Conservation (phyloP, 1,139 yeast species). For the Arxiozyma telluris region DNA sequence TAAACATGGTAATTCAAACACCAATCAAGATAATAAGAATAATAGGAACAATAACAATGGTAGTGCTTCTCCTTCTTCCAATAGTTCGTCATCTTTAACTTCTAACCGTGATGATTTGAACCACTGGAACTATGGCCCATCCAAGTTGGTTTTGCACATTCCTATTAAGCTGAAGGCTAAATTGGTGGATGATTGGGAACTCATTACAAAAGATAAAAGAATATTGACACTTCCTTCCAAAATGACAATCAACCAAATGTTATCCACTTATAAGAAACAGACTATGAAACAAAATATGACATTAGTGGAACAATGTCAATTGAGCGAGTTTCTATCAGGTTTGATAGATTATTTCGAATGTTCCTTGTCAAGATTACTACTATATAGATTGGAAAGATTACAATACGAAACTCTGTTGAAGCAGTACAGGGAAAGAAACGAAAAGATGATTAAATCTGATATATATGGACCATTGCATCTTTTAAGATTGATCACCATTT, state of each 20-base stretch:
- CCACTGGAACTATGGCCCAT: constrained; percentile 11
- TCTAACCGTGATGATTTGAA: not conserved
- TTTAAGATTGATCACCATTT: constrained; percentile 57
- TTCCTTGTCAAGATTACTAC: constrained; percentile 58
- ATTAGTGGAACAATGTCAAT: constrained; percentile 43
- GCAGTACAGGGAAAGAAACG: not conserved
- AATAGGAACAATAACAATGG: not conserved
- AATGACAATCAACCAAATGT: constrained; percentile 43
- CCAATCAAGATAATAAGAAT: not conserved
- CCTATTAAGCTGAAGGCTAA: constrained; percentile 60
- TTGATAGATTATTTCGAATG: constrained; percentile 69
- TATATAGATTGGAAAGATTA: constrained; percentile 77
- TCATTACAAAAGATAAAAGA: constrained; percentile 69
- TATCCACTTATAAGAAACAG: constrained; percentile 36
- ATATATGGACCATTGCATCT: constrained; percentile 76
- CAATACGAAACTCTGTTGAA: constrained; percentile 46
- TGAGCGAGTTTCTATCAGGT: constrained; percentile 63
- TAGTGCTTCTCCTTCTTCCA: constrained; percentile 1
- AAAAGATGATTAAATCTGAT: constrained; percentile 2
- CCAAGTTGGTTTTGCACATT: constrained; percentile 47
- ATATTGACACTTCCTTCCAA: constrained; percentile 53
- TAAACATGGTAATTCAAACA: not conserved
- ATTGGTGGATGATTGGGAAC: constrained; percentile 91
- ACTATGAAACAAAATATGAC: constrained; percentile 21
- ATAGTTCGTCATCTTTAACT: not conserved